phyloP scores from a whole-genome alignment of 768 basidiomycete species.

The Suillus subalutaceus region DNA sequence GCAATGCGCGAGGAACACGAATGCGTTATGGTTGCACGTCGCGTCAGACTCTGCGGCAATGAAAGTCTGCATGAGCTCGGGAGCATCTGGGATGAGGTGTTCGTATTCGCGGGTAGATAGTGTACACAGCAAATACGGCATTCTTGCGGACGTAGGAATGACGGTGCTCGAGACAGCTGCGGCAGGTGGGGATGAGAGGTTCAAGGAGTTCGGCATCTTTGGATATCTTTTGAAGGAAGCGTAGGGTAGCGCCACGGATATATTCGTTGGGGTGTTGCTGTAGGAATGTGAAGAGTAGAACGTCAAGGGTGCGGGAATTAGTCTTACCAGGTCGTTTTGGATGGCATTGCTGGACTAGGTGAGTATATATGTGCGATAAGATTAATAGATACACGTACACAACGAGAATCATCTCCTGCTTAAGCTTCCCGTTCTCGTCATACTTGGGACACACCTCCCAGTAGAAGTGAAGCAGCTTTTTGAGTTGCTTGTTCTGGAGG shows the following conservation, averaged over 20 bases:
- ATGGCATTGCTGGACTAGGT: conserved; percentile 61
- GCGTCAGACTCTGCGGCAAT: not conserved
- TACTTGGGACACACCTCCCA: conserved; percentile 99
- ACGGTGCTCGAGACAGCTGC: not conserved
- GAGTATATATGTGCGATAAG: conserved; percentile 16
- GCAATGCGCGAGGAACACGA: conserved; percentile 33
- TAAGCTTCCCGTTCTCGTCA: conserved; percentile 95
- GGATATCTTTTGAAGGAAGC: not conserved
- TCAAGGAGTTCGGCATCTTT: conserved; percentile 49
- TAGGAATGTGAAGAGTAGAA: not conserved
- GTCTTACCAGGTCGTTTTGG: not conserved
- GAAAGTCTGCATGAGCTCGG: conserved; percentile 3
- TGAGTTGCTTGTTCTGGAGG: conserved; percentile 92
- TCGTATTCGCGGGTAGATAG: not conserved
- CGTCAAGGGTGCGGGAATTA: not conserved
- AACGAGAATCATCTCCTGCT: conserved; percentile 99
- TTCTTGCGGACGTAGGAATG: conserved; percentile 1
- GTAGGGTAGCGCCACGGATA: conserved; percentile 30
- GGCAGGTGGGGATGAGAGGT: conserved; percentile 52
- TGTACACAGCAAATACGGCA: not conserved
- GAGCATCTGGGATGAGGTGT: not conserved
- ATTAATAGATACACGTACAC: conserved; percentile 64
- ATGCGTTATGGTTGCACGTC: not conserved
- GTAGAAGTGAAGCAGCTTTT: conserved; percentile 92
- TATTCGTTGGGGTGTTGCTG: not conserved